phyloP scores from a whole-genome alignment of 2,329 filamentous ascomycete species.

The Aspergillus piperis region DNA sequence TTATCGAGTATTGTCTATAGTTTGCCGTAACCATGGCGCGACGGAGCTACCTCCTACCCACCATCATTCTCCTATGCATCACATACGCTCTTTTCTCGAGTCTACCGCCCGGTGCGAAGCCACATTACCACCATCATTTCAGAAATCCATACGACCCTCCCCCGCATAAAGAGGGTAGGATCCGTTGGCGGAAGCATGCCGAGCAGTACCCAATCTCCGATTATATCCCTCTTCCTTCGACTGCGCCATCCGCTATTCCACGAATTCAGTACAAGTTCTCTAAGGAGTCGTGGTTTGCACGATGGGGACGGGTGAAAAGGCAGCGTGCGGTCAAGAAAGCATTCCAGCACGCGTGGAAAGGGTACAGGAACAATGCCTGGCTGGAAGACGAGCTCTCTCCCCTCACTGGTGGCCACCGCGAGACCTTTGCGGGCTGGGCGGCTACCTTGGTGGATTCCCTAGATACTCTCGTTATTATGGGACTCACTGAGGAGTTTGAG shows the following conservation, averaged over 20 bases:
- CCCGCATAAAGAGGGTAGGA: constrained; percentile 11
- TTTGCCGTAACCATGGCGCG: constrained; percentile 29
- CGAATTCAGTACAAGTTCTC: constrained; percentile 74
- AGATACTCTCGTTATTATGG: constrained; percentile 86
- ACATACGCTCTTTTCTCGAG: constrained; percentile 26
- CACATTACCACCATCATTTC: constrained; percentile 18
- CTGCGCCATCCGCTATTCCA: constrained; percentile 68
- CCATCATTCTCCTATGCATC: constrained; percentile 28
- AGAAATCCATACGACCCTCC: constrained; percentile 14
- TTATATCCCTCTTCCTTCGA: constrained; percentile 72
- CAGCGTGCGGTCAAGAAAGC: constrained; percentile 70
- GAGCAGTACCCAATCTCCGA: constrained; percentile 76
- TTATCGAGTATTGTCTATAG: background rate
- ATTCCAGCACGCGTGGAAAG: constrained; percentile 76
- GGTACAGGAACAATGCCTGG: constrained; percentile 80
- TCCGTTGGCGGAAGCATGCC: constrained; percentile 69
- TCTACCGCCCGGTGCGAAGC: constrained; percentile 25
- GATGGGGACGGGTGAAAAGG: constrained; percentile 64
- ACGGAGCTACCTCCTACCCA: constrained; percentile 28
- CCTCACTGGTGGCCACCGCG: constrained; percentile 65
- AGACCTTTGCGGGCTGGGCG: constrained; percentile 90
- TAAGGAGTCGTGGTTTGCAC: constrained; percentile 60
- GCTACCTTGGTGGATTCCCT: constrained; percentile 81
- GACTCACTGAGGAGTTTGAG: constrained; percentile 73
- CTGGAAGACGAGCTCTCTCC: constrained; percentile 84